These are phyloP conservation scores for Stromatinia cepivora DNA, from an alignment of 2,329 filamentous ascomycete genomes.

Conservation along the genomic window DNA sequence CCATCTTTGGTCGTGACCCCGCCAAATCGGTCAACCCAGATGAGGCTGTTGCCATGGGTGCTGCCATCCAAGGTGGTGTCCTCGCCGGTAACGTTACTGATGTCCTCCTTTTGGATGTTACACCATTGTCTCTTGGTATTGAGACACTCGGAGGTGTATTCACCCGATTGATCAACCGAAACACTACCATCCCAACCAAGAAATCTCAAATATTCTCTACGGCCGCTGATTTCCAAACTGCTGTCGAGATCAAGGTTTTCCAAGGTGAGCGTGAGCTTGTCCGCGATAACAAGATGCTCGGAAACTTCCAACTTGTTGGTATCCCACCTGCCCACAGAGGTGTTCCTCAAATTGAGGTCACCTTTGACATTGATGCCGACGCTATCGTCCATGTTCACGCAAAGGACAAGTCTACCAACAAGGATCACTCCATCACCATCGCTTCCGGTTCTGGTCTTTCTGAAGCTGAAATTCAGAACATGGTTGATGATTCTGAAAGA, in stretches of 20 bases:
- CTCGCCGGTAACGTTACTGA: constrained; percentile 96
- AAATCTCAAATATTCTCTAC: constrained; percentile 99
- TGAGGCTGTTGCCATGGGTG: constrained; percentile 96
- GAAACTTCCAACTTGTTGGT: constrained; percentile 98
- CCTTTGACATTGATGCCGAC: constrained; percentile 97
- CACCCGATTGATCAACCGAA: constrained; percentile 97
- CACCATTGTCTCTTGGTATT: constrained; percentile 94
- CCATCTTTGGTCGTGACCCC: constrained; percentile 92
- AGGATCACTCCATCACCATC: constrained; percentile 99
- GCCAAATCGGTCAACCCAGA: constrained; percentile 99
- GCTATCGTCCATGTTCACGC: constrained; percentile 97
- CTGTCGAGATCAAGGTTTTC: constrained; percentile 99
- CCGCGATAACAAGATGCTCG: constrained; percentile 96
- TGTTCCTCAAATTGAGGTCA: constrained; percentile 95
- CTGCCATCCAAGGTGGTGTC: constrained; percentile 94
- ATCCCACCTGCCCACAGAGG: constrained; percentile 95
- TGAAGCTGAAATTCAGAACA: constrained; percentile 90
- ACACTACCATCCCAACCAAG: constrained; percentile 99
- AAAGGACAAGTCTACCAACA: constrained; percentile 99
- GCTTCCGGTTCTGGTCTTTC: constrained; percentile 96
- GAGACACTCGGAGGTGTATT: constrained; percentile 98
- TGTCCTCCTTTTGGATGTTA: constrained; percentile 91
- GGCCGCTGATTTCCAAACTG: constrained; percentile 95
- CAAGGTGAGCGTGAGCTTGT: constrained; percentile 99
- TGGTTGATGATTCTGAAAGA: constrained; percentile 98